Evolutionary conservation across 2,329 filamentous ascomycete species (phyloP).

Genomic region (Colletotrichum chlorophyti): DNA sequence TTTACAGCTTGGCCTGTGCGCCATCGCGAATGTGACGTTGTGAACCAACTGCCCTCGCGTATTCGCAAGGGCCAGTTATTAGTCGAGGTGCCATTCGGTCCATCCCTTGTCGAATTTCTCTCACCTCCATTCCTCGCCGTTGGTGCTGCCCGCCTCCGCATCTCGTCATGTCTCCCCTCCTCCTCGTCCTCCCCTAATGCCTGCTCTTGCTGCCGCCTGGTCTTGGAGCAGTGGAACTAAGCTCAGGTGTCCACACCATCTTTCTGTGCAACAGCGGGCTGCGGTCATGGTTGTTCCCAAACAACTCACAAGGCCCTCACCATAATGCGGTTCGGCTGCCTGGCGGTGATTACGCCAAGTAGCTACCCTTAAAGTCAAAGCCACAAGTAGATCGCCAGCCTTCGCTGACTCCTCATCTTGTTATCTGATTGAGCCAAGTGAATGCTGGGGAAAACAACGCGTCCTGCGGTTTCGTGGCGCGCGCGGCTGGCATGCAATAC

Average conservation of each 20-base stretch:
- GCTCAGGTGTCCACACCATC: conserved; percentile 26
- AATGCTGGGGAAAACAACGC: too few species aligned
- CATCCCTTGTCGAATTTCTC: background rate
- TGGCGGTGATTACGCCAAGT: too few species aligned
- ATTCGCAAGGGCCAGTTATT: conserved; percentile 4
- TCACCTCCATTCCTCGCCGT: background rate
- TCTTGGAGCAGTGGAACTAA: background rate
- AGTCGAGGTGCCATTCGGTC: conserved; percentile 12
- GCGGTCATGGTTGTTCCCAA: background rate
- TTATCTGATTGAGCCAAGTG: too few species aligned
- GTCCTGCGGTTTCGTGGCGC: too few species aligned
- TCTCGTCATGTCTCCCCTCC: too few species aligned
- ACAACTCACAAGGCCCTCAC: background rate
- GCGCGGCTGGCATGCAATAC: too few species aligned
- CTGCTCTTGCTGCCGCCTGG: background rate
- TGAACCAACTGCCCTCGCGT: conserved; percentile 16
- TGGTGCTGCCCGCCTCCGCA: background rate
- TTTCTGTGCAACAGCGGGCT: background rate
- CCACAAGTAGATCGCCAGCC: too few species aligned
- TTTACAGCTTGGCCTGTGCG: conserved; percentile 19
- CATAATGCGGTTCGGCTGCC: background rate
- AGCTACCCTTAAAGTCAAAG: too few species aligned
- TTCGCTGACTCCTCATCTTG: too few species aligned
- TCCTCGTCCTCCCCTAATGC: background rate
- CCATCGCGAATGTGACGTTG: conserved; percentile 7